These are phyloP conservation scores for Schwanniomyces occidentalis DNA, from an alignment of 805 yeast species.

Conservation along the genomic window DNA sequence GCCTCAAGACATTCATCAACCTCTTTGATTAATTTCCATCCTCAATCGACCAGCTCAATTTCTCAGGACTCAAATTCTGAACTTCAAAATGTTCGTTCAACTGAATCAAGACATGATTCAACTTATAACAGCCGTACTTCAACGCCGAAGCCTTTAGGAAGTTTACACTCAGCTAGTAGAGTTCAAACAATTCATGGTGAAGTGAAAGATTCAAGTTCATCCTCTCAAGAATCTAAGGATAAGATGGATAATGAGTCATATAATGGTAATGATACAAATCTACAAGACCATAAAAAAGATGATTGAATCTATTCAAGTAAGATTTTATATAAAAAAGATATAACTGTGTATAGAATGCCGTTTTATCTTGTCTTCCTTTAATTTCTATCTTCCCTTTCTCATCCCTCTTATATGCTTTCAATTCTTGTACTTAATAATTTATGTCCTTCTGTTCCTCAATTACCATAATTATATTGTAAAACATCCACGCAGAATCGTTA, in stretches of 20 bases:
- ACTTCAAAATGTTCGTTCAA: no score
- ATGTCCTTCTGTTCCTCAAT: no score
- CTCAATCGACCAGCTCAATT: neutral
- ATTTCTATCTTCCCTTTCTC: no score
- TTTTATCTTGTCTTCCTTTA: no score
- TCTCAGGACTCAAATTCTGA: constrained; percentile 5
- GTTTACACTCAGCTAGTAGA: constrained; percentile 11
- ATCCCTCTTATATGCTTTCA: no score
- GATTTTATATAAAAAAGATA: no score
- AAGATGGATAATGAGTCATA: constrained; percentile 11
- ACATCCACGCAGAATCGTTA: no score
- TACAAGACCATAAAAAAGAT: constrained; percentile 12
- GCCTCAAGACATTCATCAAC: constrained; percentile 6
- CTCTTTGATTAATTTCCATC: constrained; percentile 10
- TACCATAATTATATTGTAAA: no score
- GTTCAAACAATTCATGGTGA: constrained; percentile 20
- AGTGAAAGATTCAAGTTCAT: constrained; percentile 4
- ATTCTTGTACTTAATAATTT: no score
- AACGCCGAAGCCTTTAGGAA: constrained; percentile 14
- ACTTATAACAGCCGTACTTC: constrained; percentile 12
- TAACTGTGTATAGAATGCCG: no score
- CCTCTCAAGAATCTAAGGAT: constrained; percentile 6
- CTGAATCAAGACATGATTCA: constrained; percentile 3
- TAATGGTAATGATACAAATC: constrained; percentile 15
- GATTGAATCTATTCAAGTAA: constrained; percentile 1